Evolutionary conservation across 768 basidiomycete genomes (phyloP), one percentile per base, ranked within the genome.

Genomic region (Rubroboletus satanas): DNA sequence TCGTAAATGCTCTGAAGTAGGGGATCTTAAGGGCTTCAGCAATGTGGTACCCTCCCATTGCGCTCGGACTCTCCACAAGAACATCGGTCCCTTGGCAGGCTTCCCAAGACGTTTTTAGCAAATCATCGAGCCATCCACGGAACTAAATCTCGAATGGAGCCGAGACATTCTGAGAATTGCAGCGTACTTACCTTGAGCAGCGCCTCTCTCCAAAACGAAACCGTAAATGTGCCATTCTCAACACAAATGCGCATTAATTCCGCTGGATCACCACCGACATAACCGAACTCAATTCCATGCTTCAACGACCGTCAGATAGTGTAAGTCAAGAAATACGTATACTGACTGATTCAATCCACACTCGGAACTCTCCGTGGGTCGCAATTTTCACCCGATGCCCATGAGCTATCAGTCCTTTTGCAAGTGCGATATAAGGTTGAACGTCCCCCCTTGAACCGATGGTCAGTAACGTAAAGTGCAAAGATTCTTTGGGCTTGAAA

Each of bases 201-300:
- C 11, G 85, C 88, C 67, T 99, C 97, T 70, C 88, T 94, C 69
- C 98, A 74, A 73, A 98, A 98, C 0, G 93, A 84, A 36, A 98
- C 88, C 0, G 96, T 97, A 67, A 98, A 99, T 54, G 88, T 97
- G 57, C 97, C 97, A 71, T 99, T 98, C 72, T 98, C 96, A 33
- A 98, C 88, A 69, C 95, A 98, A 59, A 99, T 93, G 49, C 91
- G 83, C 94, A 98, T 95, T 39, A 99, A 75, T 71, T 98, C 96
- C 1, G 97, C 95, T 10, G 96, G 96, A 71, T 98, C 97, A 28
- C 96, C 96, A 11, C 97, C 96, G 41, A 98, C 94, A 60, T 82
- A 88, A 11, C 88, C 88, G 69, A 89, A 98, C 66, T 94, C 94
- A 63, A 99, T 97, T n/a, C 93, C 93, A 67, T 98, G 81, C 93